Evolutionary conservation across 345 rosid genomes (phyloP).

Genomic region (Garcia nutans): DNA sequence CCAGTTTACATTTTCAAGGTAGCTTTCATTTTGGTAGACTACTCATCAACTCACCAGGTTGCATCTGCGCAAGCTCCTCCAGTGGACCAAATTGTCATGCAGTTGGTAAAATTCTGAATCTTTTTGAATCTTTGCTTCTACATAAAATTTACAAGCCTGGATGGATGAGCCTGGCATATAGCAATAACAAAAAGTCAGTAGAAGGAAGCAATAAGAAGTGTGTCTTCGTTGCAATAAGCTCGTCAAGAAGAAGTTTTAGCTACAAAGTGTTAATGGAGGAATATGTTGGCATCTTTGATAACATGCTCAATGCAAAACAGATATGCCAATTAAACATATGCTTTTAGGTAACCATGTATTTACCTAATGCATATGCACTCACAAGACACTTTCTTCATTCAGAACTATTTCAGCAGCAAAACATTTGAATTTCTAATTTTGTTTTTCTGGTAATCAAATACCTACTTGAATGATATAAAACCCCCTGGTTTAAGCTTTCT

Average conservation of each 20-base stretch:
- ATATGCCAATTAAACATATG: too few species aligned
- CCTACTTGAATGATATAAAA: neutral
- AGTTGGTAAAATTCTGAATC: neutral
- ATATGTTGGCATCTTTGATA: too few species aligned
- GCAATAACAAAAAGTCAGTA: neutral
- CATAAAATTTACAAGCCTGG: constrained; percentile 25
- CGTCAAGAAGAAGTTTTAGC: too few species aligned
- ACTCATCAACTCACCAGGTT: constrained; percentile 11
- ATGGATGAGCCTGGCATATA: constrained; percentile 29
- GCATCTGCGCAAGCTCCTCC: constrained; percentile 34
- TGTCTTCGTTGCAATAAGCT: too few species aligned
- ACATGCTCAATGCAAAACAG: too few species aligned
- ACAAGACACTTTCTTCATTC: neutral
- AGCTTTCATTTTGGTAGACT: neutral
- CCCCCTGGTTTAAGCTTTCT: neutral
- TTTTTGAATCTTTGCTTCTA: constrained; percentile 13
- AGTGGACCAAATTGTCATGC: constrained; percentile 8
- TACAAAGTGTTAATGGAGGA: too few species aligned
- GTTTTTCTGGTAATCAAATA: neutral
- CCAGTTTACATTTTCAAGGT: neutral
- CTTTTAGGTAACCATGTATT: too few species aligned
- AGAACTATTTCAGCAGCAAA: too few species aligned
- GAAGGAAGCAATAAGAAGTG: neutral
- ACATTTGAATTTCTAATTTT: too few species aligned
- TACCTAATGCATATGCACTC: too few species aligned